These are phyloP conservation scores for Pleurotus ostreatus DNA, from an alignment of 768 basidiomycete species.

Conservation along the genomic window DNA sequence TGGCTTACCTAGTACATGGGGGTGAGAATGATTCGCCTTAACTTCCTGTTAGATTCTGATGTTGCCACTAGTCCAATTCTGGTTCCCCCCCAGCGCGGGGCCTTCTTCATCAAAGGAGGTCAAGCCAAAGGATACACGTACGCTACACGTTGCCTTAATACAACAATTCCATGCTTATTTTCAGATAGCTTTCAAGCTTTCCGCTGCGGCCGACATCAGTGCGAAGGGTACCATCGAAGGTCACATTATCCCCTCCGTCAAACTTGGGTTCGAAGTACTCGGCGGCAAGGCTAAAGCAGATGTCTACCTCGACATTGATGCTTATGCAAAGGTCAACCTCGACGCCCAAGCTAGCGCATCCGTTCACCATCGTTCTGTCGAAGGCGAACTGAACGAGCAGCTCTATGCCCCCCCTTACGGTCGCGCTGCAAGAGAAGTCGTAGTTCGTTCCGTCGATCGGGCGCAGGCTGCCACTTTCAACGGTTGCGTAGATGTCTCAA, in stretches of 20 bases:
- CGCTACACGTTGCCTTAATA: neutral
- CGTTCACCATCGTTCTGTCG: neutral
- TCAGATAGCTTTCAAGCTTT: constrained; percentile 16
- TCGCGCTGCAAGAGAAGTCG: neutral
- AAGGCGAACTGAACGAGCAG: neutral
- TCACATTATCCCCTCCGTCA: constrained; percentile 26
- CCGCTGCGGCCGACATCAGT: constrained; percentile 20
- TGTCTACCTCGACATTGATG: constrained; percentile 20
- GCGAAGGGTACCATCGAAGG: constrained; percentile 22
- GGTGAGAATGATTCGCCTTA: neutral
- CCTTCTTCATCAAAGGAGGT: neutral
- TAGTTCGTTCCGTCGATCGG: neutral
- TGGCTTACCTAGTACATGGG: neutral
- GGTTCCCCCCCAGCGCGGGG: constrained; percentile 3
- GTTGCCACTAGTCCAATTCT: neutral
- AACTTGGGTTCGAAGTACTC: constrained; percentile 22
- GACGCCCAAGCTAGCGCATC: constrained; percentile 7
- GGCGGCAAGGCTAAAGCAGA: constrained; percentile 14
- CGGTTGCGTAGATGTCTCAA: constrained; percentile 15
- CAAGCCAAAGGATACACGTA: constrained; percentile 6
- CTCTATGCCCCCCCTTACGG: constrained; percentile 3
- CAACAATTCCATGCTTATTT: neutral
- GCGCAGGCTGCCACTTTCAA: constrained; percentile 6
- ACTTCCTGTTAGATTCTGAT: neutral
- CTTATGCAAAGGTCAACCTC: constrained; percentile 20